phyloP scores from a whole-genome alignment of 345 rosid species.

The Iberis pinnata region DNA sequence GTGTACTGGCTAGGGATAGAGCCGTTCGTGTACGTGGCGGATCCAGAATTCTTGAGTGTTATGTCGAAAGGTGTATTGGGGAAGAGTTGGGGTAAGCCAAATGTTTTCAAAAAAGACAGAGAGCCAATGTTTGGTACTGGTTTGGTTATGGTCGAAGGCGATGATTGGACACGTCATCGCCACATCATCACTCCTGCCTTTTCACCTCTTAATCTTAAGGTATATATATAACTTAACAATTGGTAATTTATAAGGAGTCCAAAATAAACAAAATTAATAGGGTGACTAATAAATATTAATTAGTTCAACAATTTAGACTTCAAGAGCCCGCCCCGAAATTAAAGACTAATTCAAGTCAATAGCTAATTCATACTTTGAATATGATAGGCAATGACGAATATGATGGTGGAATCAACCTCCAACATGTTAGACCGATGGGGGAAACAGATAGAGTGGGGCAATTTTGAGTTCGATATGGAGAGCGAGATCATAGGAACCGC shows the following conservation, averaged over 20 bases:
- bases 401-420: constrained; percentile 75
- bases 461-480: constrained; percentile 57
- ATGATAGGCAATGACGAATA: constrained; percentile 62
- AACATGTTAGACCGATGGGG: constrained; percentile 72
- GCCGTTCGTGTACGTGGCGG: constrained; percentile 86
- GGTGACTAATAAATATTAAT: constrained; percentile 27
- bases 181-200: constrained; percentile 85
- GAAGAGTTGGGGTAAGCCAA: constrained; percentile 92
- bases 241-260: constrained; percentile 12
- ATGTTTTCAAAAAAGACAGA: constrained; percentile 71
- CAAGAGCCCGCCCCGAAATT: too few relatives aligned
- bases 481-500: constrained; percentile 57
- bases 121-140: constrained; percentile 93
- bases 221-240: constrained; percentile 16
- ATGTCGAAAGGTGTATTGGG: constrained; percentile 79
- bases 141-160: constrained; percentile 78
- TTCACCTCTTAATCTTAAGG: constrained; percentile 74
- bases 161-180: constrained; percentile 87
- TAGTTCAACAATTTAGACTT: constrained; percentile 24
- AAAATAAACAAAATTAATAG: constrained; percentile 10
- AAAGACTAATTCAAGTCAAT: constrained; percentile 27
- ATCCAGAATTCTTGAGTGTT: constrained; percentile 70
- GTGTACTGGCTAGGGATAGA: constrained; percentile 89
- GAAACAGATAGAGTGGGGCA: constrained; percentile 38
- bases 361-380: background rate